A percentile compares a stretch with the other conserved stretches of the same genome.
These are phyloP conservation scores for Chionographis japonica DNA, from an alignment of 106 monocot genomes.

Conservation along the genomic window DNA sequence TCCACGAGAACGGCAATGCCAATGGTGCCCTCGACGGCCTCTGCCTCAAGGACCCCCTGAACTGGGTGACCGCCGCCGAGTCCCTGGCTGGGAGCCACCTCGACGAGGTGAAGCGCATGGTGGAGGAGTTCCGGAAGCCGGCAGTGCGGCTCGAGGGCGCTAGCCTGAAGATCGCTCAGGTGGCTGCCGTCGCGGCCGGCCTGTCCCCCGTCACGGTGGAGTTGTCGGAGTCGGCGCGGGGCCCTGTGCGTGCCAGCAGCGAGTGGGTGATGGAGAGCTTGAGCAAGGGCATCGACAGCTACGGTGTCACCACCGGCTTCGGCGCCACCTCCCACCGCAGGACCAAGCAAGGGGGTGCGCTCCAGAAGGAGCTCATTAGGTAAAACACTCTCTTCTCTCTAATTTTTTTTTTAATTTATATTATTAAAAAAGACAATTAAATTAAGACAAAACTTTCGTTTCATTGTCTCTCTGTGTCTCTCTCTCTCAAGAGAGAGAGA, in stretches of 20 bases:
- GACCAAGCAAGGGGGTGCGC: constrained; percentile 59
- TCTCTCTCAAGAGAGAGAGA: too few relatives aligned
- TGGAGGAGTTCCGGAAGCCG: constrained; percentile 33
- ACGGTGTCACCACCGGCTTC: constrained; percentile 79
- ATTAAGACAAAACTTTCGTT: too few relatives aligned
- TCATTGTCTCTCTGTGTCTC: too few relatives aligned
- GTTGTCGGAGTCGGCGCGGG: constrained; percentile 28
- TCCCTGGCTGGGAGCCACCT: constrained; percentile 35
- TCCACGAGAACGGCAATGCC: too few relatives aligned
- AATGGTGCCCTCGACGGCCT: neutral
- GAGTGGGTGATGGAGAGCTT: constrained; percentile 56
- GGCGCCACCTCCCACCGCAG: constrained; percentile 65
- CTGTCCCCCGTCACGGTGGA: constrained; percentile 6
- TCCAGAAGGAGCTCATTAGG: constrained; percentile 76
- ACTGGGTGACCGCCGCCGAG: constrained; percentile 37
- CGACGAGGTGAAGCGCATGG: constrained; percentile 47
- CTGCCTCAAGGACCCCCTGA: constrained; percentile 25
- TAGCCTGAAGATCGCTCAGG: constrained; percentile 45
- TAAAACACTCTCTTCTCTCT: neutral
- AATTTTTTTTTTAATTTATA: too few relatives aligned
- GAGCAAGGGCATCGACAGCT: constrained; percentile 52
- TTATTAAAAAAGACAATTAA: too few relatives aligned
- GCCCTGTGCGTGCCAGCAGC: constrained; percentile 45
- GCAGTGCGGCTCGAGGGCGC: constrained; percentile 38
- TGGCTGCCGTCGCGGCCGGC: constrained; percentile 41